Conservation (phyloP, 108 stramenopile species). For the Cylindrotheca closterium region DNA sequence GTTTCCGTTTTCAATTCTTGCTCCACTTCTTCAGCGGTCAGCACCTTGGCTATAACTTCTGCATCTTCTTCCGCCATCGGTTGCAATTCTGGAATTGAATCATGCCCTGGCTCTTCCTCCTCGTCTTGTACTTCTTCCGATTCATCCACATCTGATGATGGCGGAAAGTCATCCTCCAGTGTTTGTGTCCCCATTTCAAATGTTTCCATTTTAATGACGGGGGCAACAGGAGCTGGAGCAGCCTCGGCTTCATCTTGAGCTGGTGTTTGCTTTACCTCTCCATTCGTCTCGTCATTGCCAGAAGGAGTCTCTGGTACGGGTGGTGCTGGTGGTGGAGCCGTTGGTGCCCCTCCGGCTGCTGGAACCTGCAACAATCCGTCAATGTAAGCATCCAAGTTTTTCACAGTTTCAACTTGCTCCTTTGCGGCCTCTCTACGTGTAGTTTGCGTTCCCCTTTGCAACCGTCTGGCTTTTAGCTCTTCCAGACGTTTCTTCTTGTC, state of each 20-base stretch:
- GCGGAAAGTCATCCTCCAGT: constrained; percentile 72
- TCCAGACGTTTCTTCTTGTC: constrained; percentile 77
- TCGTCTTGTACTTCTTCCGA: constrained; percentile 29
- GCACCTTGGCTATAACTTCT: constrained; percentile 26
- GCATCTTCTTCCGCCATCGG: constrained; percentile 8
- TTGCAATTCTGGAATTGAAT: constrained; percentile 7
- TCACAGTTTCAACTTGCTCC: constrained; percentile 16
- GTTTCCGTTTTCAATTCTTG: constrained; percentile 53
- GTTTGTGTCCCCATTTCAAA: constrained; percentile 84
- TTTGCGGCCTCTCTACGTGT: constrained; percentile 20
- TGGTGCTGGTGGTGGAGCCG: constrained; percentile 9
- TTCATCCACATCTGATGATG: constrained; percentile 46
- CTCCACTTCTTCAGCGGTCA: constrained; percentile 63
- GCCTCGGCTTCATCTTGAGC: constrained; percentile 8
- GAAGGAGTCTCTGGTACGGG: constrained; percentile 1
- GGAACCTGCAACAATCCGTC: constrained; percentile 64
- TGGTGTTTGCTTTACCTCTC: constrained; percentile 3
- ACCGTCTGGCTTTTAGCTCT: constrained; percentile 71
- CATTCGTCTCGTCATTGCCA: constrained; percentile 5
- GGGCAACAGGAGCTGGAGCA: constrained; percentile 24
- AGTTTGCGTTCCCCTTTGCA: constrained; percentile 33
- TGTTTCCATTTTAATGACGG: constrained; percentile 46
- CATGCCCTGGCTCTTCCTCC: constrained; percentile 8
- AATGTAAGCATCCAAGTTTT: constrained; percentile 71
- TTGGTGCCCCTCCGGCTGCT: constrained; percentile 9